These are phyloP conservation scores for Solanum corneliomulleri DNA, from an alignment of 257 asterid genomes.

Conservation along the genomic window DNA sequence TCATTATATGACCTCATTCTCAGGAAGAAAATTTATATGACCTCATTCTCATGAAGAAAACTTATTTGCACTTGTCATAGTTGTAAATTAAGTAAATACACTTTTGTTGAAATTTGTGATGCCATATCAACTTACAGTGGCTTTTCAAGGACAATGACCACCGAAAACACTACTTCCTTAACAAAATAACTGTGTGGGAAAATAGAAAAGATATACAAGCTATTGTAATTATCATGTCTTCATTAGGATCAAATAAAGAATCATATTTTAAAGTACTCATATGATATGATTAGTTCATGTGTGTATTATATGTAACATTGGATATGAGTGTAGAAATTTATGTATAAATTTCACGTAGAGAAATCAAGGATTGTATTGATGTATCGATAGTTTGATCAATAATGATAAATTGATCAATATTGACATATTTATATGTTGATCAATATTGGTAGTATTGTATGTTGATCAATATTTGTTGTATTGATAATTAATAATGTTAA, in stretches of 20 bases:
- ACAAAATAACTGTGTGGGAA: neutral
- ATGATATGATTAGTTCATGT: neutral
- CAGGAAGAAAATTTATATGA: neutral
- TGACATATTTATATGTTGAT: no score
- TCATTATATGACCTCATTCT: neutral
- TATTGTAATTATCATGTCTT: neutral
- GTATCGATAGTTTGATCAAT: no score
- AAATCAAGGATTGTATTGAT: no score
- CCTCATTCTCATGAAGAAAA: neutral
- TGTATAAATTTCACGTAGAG: no score
- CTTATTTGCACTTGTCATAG: neutral
- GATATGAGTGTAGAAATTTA: neutral
- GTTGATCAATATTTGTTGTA: no score
- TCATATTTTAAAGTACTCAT: neutral
- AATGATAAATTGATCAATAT: no score
- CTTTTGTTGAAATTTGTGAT: neutral
- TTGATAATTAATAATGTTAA: no score
- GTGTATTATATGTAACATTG: neutral
- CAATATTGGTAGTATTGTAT: no score
- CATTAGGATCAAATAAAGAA: neutral
- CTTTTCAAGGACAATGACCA: neutral
- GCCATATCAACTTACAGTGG: neutral
- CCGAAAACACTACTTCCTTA: neutral
- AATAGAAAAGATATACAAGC: neutral
- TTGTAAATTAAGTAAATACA: neutral